phyloP scores from a whole-genome alignment of 306 rosid species.

The Casuarina glauca region DNA sequence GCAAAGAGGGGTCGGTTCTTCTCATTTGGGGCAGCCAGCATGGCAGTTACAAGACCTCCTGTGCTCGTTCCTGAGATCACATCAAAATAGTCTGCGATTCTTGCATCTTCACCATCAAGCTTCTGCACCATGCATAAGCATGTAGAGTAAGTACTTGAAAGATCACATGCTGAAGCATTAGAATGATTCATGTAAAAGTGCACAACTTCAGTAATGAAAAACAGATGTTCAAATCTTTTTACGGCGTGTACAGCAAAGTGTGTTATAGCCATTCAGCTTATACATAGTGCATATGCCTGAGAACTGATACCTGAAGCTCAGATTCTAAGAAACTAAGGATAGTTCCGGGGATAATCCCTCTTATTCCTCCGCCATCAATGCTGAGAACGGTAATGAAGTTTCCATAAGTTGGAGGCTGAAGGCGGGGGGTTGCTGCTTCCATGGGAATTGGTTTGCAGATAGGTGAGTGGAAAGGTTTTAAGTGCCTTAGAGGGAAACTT shows the following conservation, averaged over 20 bases:
- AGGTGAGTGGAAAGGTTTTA: not conserved
- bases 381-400: conserved; percentile 61
- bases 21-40: conserved; percentile 59
- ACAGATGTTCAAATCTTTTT: not conserved
- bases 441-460: not conserved
- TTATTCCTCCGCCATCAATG: conserved; percentile 69
- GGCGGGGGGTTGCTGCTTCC: not conserved
- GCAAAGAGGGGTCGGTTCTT: conserved; percentile 61
- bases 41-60: conserved; percentile 61
- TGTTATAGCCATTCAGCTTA: not conserved
- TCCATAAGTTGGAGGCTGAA: conserved; percentile 63
- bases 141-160: not conserved
- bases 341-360: conserved; percentile 65
- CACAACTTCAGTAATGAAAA: too few species aligned
- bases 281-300: not conserved
- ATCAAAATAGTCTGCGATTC: conserved; percentile 64
- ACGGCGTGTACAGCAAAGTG: not conserved
- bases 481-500: not conserved
- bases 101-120: conserved; percentile 58
- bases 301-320: conserved; percentile 54
- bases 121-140: conserved; percentile 37
- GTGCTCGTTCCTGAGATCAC: conserved; percentile 75
- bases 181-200: not conserved
- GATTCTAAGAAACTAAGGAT: conserved; percentile 62
- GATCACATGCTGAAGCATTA: not conserved